Base-by-base conservation (phyloP, 495 filamentous ascomycete genomes). In the Penicillium antarcticum region DNA sequence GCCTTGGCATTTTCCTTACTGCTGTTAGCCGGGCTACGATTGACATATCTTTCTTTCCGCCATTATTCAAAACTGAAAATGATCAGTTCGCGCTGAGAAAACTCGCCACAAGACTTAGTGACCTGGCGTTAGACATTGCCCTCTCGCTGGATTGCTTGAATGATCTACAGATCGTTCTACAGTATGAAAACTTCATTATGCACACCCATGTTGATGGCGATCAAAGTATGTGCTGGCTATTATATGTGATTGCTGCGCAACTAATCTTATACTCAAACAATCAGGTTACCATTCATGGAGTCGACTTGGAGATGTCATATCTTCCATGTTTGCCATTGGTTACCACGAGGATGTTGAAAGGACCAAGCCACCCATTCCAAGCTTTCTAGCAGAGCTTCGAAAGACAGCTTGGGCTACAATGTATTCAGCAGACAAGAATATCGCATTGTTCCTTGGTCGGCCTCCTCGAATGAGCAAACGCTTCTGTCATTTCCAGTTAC, bases 171-270 rank as follows among this genome's bases (percentile, higher is more conserved):
- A 54, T 76, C 3, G 57, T 74, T 21, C 42, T 73, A 4, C 72
- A 75, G 38, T 76, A 74, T 40, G 73, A 76, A 52, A 76, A 74
- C 34, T 73, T 73, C 17, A 74, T 76, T 41, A 52, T 74, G 1
- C 72, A 73, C 45, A 73, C 72, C 0, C 60, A 68, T 41, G 65
- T 73, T 19, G 67, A 74, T 53, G 73, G 73, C 14, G 73, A 74
- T 47, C 71, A 76, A 51, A 74, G 73, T 76, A 49, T 56, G 58
- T 11, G 26, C 11, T 17, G 11, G 1, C n/a, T 0, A 9, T 33
- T 2, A 8, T 32, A 12, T 49, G 3, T 1, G 44, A 12, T 13
- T 35, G 38, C 12, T 19, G 18, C 2, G 21, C 4, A 42, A 14
- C 42, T 24, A 29, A 48, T 2, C 10, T 17, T 40, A 13, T 10